Conservation (phyloP, 192 early-diverging fungal genomes). For the Coemansia asiatica region DNA sequence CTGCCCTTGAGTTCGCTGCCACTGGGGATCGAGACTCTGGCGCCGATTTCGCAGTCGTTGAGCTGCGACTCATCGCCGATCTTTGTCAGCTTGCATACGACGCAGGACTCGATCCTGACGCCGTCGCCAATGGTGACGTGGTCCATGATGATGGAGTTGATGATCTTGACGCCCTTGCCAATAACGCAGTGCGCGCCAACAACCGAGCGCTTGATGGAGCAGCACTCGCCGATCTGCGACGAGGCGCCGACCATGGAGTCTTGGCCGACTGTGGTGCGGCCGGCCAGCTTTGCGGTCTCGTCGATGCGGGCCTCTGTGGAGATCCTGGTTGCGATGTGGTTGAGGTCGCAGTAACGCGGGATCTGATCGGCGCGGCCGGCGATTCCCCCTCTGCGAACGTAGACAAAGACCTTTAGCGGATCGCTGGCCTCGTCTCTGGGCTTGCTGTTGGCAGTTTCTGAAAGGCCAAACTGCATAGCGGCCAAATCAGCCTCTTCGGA, state of each 20-base stretch:
- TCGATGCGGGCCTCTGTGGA: slow-evolving; percentile 61
- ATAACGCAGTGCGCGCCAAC: slow-evolving; percentile 94
- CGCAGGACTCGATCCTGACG: slow-evolving; percentile 83
- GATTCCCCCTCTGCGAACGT: slow-evolving; percentile 67
- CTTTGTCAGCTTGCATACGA: slow-evolving; percentile 81
- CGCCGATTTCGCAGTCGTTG: slow-evolving; percentile 79
- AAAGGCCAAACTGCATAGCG: slow-evolving; percentile 22
- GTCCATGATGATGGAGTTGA: slow-evolving; percentile 96
- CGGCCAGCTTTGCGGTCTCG: slow-evolving; percentile 66
- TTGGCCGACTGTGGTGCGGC: slow-evolving; percentile 74
- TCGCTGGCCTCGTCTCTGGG: slow-evolving; percentile 53
- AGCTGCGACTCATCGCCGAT: slow-evolving; percentile 72
- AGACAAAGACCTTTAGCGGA: slow-evolving; percentile 56
- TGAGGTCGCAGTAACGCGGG: slow-evolving; percentile 83
- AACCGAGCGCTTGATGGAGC: slow-evolving; percentile 90
- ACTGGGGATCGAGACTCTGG: slow-evolving; percentile 16
- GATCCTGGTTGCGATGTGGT: slow-evolving; percentile 65
- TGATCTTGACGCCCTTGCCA: slow-evolving; percentile 95
- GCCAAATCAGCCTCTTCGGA: slow-evolving; percentile 49
- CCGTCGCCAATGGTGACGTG: slow-evolving; percentile 91
- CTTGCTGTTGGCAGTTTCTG: slow-evolving; percentile 21
- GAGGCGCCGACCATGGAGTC: slow-evolving; percentile 91
- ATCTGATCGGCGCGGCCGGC: slow-evolving; percentile 83
- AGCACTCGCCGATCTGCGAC: slow-evolving; percentile 86
- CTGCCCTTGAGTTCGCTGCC: slow-evolving; percentile 24